Evolutionary conservation across 768 basidiomycete species (phyloP), one percentile per base, ranked within the genome.

Genomic region (Coprinopsis sp.): DNA sequence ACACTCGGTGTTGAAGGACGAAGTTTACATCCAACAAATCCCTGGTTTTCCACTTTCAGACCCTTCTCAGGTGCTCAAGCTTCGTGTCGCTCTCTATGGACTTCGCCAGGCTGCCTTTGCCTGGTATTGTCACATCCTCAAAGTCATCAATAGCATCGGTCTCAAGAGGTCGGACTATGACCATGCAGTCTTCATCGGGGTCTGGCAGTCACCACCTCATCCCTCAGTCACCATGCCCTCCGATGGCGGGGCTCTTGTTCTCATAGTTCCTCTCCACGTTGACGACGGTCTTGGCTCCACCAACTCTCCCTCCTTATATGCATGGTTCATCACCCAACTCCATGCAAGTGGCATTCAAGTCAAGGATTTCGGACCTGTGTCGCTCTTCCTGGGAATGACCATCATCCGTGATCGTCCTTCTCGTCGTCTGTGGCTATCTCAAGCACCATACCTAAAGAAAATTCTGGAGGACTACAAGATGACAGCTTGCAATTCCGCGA

Each of bases 341-440:
- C 6, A 47, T n/a, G n/a, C n/a, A n/a, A n/a, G n/a, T n/a, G n/a
- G n/a, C n/a, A n/a, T n/a, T n/a, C n/a, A n/a, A n/a, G n/a, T n/a
- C n/a, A n/a, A n/a, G n/a, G n/a, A n/a, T n/a, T n/a, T n/a, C n/a
- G n/a, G n/a, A n/a, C n/a, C n/a, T n/a, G n/a, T n/a, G n/a, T n/a
- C n/a, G n/a, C n/a, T n/a, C n/a, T n/a, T n/a, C n/a, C n/a, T n/a
- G n/a, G n/a, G n/a, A n/a, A n/a, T n/a, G n/a, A n/a, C n/a, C n/a
- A n/a, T n/a, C n/a, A n/a, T n/a, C n/a, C n/a, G n/a, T n/a, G n/a
- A n/a, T n/a, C n/a, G n/a, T n/a, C n/a, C n/a, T n/a, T n/a, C n/a
- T n/a, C n/a, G 46, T 22, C 34, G 34, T 3, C 45, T 58, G 0
- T 51, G 47, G 50, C n/a, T n/a, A n/a, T 59, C 55, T 8, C 53